Conservation (phyloP, 2,329 filamentous ascomycete species). For the Penicillium hordei region DNA sequence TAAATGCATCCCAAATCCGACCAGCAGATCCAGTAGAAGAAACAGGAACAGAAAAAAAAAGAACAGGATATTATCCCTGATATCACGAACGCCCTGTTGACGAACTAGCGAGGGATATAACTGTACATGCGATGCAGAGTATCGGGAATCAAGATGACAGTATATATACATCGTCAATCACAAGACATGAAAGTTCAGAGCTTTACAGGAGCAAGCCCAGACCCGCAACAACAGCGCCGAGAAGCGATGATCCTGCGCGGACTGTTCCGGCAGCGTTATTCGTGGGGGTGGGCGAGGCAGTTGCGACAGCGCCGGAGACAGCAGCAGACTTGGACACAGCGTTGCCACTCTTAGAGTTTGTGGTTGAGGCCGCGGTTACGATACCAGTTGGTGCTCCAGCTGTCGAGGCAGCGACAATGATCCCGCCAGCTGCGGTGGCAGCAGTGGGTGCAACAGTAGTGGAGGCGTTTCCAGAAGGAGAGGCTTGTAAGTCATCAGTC, state of each 20-base stretch:
- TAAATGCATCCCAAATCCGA: constrained; percentile 8
- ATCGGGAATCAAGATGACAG: background rate
- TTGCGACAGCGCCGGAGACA: background rate
- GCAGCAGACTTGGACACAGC: constrained; percentile 6
- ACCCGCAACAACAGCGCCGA: constrained; percentile 20
- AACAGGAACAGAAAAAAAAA: background rate
- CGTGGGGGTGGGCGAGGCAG: constrained; percentile 16
- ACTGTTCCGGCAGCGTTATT: constrained; percentile 19
- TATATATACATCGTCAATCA: background rate
- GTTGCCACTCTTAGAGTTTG: constrained; percentile 10
- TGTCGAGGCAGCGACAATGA: constrained; percentile 23
- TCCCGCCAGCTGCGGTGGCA: constrained; percentile 21
- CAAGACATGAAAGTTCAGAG: background rate
- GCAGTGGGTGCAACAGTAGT: constrained; percentile 4
- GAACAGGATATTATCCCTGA: background rate
- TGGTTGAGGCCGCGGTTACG: constrained; percentile 21
- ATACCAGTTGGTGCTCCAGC: constrained; percentile 16
- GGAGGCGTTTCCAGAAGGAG: constrained; percentile 6
- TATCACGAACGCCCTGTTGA: background rate
- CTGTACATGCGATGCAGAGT: constrained; percentile 1
- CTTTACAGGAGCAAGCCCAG: constrained; percentile 22
- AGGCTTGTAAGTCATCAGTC: constrained; percentile 1
- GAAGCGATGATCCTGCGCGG: constrained; percentile 18
- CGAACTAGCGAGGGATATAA: background rate
- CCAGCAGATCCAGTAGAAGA: constrained; percentile 3